These are phyloP conservation scores for Yarrowia galli DNA, from an alignment of 1,139 yeast species.

Conservation along the genomic window DNA sequence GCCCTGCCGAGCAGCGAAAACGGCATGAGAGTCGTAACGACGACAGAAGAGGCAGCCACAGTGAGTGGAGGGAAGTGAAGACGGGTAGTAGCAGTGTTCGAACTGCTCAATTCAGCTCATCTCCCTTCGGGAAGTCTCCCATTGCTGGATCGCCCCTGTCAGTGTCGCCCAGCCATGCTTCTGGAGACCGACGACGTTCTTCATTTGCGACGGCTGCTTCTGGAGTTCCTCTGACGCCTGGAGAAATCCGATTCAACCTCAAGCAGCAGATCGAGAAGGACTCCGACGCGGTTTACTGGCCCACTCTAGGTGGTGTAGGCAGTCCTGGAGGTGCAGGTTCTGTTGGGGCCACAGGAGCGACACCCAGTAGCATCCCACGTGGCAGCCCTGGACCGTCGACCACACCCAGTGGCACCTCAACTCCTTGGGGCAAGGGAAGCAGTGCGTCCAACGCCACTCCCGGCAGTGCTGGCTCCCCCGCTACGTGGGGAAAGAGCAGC, in stretches of 20 bases:
- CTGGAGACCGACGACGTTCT: constrained; percentile 13
- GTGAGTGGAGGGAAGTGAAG: constrained; percentile 21
- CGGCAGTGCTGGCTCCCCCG: neutral
- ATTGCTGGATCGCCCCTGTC: constrained; percentile 22
- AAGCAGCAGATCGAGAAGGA: constrained; percentile 22
- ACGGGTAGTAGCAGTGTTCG: neutral
- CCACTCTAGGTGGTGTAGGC: constrained; percentile 10
- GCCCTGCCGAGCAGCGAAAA: constrained; percentile 22
- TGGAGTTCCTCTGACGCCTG: constrained; percentile 21
- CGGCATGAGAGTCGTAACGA: constrained; percentile 8
- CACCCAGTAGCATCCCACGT: neutral
- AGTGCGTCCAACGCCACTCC: neutral
- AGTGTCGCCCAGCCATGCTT: constrained; percentile 14
- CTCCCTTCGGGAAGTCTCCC: constrained; percentile 15
- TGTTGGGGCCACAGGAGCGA: neutral
- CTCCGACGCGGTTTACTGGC: constrained; percentile 27
- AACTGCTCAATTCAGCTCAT: constrained; percentile 11
- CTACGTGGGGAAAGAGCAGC: constrained; percentile 13
- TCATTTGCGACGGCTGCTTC: constrained; percentile 35
- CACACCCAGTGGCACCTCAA: constrained; percentile 17
- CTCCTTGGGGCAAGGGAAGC: constrained; percentile 7
- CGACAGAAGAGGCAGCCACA: constrained; percentile 15
- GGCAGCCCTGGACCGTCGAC: constrained; percentile 12
- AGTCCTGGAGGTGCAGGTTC: constrained; percentile 26
- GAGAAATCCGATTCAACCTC: constrained; percentile 15